Evolutionary conservation across 352 stramenopile species (phyloP).

Genomic region (Plasmopara viticola): DNA sequence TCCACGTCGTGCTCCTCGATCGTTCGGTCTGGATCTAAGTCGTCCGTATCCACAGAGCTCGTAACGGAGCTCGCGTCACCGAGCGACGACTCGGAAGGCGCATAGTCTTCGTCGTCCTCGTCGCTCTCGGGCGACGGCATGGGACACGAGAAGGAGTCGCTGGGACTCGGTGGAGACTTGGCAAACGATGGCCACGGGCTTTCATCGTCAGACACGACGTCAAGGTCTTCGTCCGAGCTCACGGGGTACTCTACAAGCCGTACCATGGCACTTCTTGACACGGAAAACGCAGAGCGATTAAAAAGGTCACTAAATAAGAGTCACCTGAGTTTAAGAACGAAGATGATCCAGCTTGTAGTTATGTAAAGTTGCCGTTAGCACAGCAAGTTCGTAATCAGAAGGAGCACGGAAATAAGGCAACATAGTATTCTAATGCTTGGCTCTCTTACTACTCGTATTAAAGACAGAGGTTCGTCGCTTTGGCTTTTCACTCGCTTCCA

Average conservation of each 20-base stretch:
- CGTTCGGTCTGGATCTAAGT: constrained; percentile 19
- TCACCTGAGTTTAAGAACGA: constrained; percentile 12
- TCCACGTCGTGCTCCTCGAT: constrained; percentile 11
- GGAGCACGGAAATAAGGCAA: background rate
- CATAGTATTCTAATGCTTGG: background rate
- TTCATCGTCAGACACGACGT: constrained; percentile 9
- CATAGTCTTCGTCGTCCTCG: constrained; percentile 25
- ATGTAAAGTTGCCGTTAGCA: constrained; percentile 3
- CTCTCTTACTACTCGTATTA: background rate
- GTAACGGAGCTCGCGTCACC: constrained; percentile 9
- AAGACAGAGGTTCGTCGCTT: constrained; percentile 22
- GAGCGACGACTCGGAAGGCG: constrained; percentile 18
- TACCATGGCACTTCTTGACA: constrained; percentile 16
- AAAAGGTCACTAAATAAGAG: constrained; percentile 1
- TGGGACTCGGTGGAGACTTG: constrained; percentile 21
- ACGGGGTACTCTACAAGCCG: constrained; percentile 47
- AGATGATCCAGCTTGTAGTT: background rate
- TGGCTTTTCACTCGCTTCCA: constrained; percentile 13
- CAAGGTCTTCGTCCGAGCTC: constrained; percentile 38
- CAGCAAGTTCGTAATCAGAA: constrained; percentile 4
- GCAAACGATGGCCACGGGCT: constrained; percentile 31
- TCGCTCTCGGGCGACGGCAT: constrained; percentile 19
- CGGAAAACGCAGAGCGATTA: background rate
- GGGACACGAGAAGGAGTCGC: constrained; percentile 23
- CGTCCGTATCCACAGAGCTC: constrained; percentile 21